Evolutionary conservation across 192 early-diverging fungal genomes (phyloP).

Genomic region (Backusella parvicylindrica): DNA sequence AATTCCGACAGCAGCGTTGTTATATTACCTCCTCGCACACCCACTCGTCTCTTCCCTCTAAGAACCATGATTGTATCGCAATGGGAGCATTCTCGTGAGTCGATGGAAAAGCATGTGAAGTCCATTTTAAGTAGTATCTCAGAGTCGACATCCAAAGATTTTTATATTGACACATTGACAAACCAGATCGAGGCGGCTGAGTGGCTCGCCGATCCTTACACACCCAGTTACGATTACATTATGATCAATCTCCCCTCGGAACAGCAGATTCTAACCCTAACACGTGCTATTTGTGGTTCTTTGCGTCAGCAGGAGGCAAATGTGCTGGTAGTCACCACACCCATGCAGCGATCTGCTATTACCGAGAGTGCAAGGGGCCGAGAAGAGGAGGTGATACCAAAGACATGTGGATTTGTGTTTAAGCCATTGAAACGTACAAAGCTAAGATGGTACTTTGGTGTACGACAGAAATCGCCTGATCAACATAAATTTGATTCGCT

Average conservation of each 20-base stretch:
- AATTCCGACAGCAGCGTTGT: background rate
- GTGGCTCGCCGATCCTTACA: constrained; percentile 20
- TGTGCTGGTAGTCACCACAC: constrained; percentile 49
- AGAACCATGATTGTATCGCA: constrained; percentile 44
- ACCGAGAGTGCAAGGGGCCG: constrained; percentile 40
- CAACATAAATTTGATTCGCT: background rate
- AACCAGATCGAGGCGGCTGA: constrained; percentile 38
- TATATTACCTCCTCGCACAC: constrained; percentile 12
- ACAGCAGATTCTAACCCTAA: constrained; percentile 37
- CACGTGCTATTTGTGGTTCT: constrained; percentile 20
- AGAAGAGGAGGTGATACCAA: constrained; percentile 29
- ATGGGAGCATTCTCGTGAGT: constrained; percentile 36
- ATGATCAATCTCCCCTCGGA: constrained; percentile 47
- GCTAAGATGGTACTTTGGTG: constrained; percentile 43
- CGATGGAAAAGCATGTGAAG: constrained; percentile 37
- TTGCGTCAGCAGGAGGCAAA: constrained; percentile 11
- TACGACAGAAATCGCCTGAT: constrained; percentile 7
- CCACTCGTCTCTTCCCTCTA: background rate
- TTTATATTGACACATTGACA: constrained; percentile 37
- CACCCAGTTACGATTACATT: constrained; percentile 35
- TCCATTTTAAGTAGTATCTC: constrained; percentile 11
- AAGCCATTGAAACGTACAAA: constrained; percentile 54
- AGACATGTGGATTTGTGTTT: constrained; percentile 49
- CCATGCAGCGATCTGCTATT: constrained; percentile 48
- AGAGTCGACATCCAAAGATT: background rate